Percentiles rank a stretch among this genome's conserved stretches.
Conservation (phyloP, 2,329 filamentous ascomycete genomes). For the Rachicladosporium sp. region DNA sequence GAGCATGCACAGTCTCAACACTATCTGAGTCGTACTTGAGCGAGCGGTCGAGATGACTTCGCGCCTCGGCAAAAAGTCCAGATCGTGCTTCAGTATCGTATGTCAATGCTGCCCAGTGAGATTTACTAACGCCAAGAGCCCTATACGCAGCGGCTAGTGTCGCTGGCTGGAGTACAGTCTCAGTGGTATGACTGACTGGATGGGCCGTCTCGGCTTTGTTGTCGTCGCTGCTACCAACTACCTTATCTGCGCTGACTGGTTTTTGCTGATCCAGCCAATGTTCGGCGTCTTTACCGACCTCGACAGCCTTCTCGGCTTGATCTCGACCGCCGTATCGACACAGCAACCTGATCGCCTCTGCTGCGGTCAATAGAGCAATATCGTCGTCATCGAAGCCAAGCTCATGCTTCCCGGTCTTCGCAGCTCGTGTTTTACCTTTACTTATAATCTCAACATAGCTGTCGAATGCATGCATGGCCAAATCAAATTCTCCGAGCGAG, state of each 20-base stretch:
- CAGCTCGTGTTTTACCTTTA: slow-evolving; percentile 69
- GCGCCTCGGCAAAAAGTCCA: slow-evolving; percentile 64
- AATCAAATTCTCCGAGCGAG: slow-evolving; percentile 77
- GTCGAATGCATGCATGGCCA: slow-evolving; percentile 82
- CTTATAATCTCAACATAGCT: slow-evolving; percentile 83
- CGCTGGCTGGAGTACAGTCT: slow-evolving; percentile 39
- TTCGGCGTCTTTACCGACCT: slow-evolving; percentile 59
- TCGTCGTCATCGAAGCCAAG: slow-evolving; percentile 66
- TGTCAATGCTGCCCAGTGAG: slow-evolving; percentile 76
- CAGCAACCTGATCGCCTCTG: slow-evolving; percentile 66
- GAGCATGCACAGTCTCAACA: slow-evolving; percentile 63
- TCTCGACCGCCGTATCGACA: slow-evolving; percentile 67
- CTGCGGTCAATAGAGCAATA: slow-evolving; percentile 62
- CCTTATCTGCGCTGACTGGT: slow-evolving; percentile 9
- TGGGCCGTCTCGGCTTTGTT: slow-evolving; percentile 7
- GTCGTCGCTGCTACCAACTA: slow-evolving; percentile 5
- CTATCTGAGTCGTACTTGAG: slow-evolving; percentile 36
- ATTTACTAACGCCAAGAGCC: slow-evolving; percentile 72
- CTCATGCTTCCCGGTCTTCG: slow-evolving; percentile 59
- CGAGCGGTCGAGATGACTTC: slow-evolving; percentile 56
- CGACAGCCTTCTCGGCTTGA: slow-evolving; percentile 67
- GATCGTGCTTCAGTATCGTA: slow-evolving; percentile 60
- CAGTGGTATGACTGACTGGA: background rate
- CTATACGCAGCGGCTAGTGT: slow-evolving; percentile 64
- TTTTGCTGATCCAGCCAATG: slow-evolving; percentile 56